A percentile compares a stretch with the other conserved stretches of the same genome.
Evolutionary conservation across 345 rosid genomes (phyloP).

Genomic region (Linum lewisii): DNA sequence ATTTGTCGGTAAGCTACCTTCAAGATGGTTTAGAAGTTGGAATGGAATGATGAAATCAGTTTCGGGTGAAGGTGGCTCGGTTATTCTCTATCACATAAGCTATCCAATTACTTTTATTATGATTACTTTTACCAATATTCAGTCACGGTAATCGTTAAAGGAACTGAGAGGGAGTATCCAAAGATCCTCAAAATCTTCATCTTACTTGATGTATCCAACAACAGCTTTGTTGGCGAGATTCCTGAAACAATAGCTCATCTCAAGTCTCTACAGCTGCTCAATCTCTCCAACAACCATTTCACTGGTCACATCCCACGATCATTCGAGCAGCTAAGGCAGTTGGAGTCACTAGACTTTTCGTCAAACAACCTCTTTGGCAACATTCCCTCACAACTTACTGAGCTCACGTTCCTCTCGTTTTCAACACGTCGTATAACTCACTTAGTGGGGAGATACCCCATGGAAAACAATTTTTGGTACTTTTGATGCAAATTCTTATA

Average conservation of each 20-base stretch:
- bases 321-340: too few relatives aligned
- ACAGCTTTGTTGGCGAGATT: constrained; percentile 14
- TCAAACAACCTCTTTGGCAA: constrained; percentile 7
- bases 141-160: constrained; percentile 1
- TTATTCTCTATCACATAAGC: too few relatives aligned
- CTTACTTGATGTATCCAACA: constrained; percentile 15
- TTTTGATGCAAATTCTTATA: constrained; percentile 8
- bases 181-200: constrained; percentile 6
- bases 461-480: constrained; percentile 16
- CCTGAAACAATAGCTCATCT: constrained; percentile 4
- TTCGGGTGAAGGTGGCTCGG: not conserved
- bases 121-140: not conserved
- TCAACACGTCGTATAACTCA: constrained; percentile 19
- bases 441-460: constrained; percentile 16
- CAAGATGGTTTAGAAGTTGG: not conserved
- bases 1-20: not conserved
- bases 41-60: not conserved
- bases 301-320: too few relatives aligned
- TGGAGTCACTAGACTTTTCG: too few relatives aligned
- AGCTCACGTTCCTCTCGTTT: constrained; percentile 14
- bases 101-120: not conserved
- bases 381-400: constrained; percentile 15
- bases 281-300: too few relatives aligned
- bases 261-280: not conserved
- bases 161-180: not conserved